Percentiles rank a stretch among this genome's conserved stretches.
Evolutionary conservation across 2,329 filamentous ascomycete species (phyloP).

Genomic region (Aspergillus nomiae): DNA sequence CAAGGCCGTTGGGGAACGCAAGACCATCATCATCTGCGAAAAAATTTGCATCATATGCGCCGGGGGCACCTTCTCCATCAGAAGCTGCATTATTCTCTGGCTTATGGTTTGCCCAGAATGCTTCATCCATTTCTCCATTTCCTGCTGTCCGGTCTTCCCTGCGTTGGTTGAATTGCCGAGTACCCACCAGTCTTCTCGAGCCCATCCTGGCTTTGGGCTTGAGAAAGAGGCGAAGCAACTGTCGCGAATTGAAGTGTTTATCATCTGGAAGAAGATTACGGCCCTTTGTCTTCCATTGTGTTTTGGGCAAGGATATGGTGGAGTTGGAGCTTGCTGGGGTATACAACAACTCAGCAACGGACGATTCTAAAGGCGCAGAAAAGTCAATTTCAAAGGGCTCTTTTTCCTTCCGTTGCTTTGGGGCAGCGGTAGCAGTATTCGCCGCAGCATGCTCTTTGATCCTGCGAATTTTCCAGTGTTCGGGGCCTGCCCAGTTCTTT

Average conservation of each 20-base stretch:
- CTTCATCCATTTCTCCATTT: slow-evolving; percentile 85
- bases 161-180: slow-evolving; percentile 37
- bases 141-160: slow-evolving; percentile 57
- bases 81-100: slow-evolving; percentile 55
- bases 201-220: slow-evolving; percentile 89
- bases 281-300: slow-evolving; percentile 93
- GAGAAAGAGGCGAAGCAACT: slow-evolving; percentile 84
- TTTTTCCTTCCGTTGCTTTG: slow-evolving; percentile 83
- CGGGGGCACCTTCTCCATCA: slow-evolving; percentile 63
- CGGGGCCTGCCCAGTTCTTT: slow-evolving; percentile 98
- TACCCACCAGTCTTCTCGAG: slow-evolving; percentile 60
- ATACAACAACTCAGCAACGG: slow-evolving; percentile 74
- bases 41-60: slow-evolving; percentile 95
- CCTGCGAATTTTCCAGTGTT: slow-evolving; percentile 95
- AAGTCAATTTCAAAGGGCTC: slow-evolving; percentile 97
- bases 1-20: slow-evolving; percentile 49
- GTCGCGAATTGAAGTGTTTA: slow-evolving; percentile 95
- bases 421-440: slow-evolving; percentile 40
- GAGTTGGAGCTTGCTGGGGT: slow-evolving; percentile 79
- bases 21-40: slow-evolving; percentile 72
- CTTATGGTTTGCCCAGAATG: slow-evolving; percentile 78
- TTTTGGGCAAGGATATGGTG: slow-evolving; percentile 82
- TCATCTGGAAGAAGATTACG: slow-evolving; percentile 93
- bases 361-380: slow-evolving; percentile 68
- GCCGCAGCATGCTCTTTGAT: slow-evolving; percentile 76